Percentiles rank a stretch among this genome's conserved stretches.
phyloP scores from a whole-genome alignment of 495 filamentous ascomycete genomes.

The Aspergillus nidulans region DNA sequence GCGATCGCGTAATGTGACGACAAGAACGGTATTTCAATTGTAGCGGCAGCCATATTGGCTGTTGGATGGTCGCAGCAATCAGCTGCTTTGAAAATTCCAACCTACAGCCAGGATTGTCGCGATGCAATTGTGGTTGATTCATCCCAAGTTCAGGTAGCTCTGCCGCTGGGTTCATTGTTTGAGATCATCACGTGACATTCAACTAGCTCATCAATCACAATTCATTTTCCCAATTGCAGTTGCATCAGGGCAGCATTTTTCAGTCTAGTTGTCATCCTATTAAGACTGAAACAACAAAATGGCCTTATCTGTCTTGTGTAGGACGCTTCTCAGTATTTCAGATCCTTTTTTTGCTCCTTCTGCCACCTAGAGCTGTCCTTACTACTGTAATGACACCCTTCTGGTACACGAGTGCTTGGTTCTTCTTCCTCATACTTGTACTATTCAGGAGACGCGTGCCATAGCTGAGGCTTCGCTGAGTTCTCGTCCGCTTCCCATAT shows the following conservation, averaged over 20 bases:
- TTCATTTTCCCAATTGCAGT: not conserved
- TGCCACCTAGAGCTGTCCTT: not conserved
- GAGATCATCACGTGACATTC: not conserved
- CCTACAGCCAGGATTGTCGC: slow-evolving; percentile 11
- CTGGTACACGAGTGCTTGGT: no score
- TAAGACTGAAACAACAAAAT: no score
- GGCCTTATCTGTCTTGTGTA: no score
- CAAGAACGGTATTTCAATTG: slow-evolving; percentile 71
- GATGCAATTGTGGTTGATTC: slow-evolving; percentile 8
- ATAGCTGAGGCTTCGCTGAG: no score
- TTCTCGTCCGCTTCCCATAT: not conserved
- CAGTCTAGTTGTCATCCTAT: no score
- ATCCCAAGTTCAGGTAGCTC: slow-evolving; percentile 6
- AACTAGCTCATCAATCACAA: not conserved
- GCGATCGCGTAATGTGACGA: slow-evolving; percentile 70
- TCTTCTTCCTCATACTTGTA: no score
- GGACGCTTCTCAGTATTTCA: not conserved
- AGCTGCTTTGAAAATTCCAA: slow-evolving; percentile 12
- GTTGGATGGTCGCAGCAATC: slow-evolving; percentile 14
- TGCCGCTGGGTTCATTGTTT: slow-evolving; percentile 11
- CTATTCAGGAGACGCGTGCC: no score
- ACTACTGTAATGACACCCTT: no score
- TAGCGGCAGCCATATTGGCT: slow-evolving; percentile 66
- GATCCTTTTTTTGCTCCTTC: not conserved
- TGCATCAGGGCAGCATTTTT: no score